Base-by-base conservation (phyloP, 1,139 yeast species). In the Candida sanyaensis region DNA sequence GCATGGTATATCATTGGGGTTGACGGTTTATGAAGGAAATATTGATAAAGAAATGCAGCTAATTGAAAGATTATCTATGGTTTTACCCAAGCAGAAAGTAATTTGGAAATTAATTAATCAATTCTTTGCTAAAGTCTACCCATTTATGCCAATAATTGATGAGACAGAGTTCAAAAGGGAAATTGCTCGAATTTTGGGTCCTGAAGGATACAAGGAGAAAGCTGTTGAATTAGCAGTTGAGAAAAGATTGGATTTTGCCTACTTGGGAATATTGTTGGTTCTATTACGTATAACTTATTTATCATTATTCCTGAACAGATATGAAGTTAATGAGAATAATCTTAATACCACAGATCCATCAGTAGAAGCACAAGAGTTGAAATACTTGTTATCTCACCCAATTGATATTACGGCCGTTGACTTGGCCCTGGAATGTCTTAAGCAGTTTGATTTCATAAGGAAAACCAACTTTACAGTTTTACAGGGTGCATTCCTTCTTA, bases 381-480 rank as follows among this genome's bases (percentile, higher is more conserved):
- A 64, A 37, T 79, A 73, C 53, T 62, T 83, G 10, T 55, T 80
- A 40, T 55, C 64, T 1, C 69, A 78, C 50, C 85, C 86, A 2
- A 69, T 81, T 34, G 71, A 75, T 23, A 61, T 73, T 42, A 76
- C 76, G 31, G 65, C 68, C 23, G 68, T 79, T 21, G 69, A 67
- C 42, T 71, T 78, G 49, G 86, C 87, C 0, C 81, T 79, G 51
- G 63, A 72, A 48, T 82, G 87, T 55, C 62, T 83, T 41, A 73
- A 75, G 49, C 82, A 79, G 53, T 81, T 82, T 58, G 75, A 76
- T 41, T 49, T 80, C 12, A 57, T 74, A 38, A 64, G 79, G 44
- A 71, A 78, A 49, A 74, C 81, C 26, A 75, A 78, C 21, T 57
- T 82, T 13, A 73, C 75, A 0, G 73, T 81, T 5, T 65, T 83